phyloP scores from a whole-genome alignment of 306 rosid species.

The Adenanthera pavonina region DNA sequence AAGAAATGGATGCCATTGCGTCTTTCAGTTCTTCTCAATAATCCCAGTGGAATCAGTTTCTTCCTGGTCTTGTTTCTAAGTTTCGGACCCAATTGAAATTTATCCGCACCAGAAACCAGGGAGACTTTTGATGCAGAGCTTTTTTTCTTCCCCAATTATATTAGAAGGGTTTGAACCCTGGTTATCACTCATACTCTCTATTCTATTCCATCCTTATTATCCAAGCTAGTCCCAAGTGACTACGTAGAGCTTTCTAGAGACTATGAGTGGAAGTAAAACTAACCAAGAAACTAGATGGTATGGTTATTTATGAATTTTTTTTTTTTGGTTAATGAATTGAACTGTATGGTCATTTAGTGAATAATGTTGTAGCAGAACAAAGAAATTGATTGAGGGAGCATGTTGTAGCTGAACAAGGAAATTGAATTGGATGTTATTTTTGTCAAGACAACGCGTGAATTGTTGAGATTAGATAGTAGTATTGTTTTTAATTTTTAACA shows the following conservation, averaged over 20 bases:
- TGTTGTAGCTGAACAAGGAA: background rate
- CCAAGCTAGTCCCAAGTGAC: too few relatives aligned
- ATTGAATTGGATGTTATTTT: background rate
- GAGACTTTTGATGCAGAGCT: background rate
- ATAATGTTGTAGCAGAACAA: background rate
- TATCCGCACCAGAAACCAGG: background rate
- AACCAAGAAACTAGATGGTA: background rate
- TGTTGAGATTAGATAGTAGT: background rate
- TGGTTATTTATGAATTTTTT: background rate
- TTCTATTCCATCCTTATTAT: too few relatives aligned
- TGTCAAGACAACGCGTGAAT: background rate
- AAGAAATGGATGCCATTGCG: constrained; percentile 86
- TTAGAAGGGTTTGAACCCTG: too few relatives aligned
- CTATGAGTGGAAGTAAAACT: background rate
- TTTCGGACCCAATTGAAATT: constrained; percentile 10
- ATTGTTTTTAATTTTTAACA: background rate
- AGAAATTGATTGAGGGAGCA: background rate
- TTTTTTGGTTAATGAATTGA: background rate
- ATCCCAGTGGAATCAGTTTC: constrained; percentile 18
- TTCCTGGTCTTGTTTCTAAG: constrained; percentile 8
- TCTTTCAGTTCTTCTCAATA: constrained; percentile 61
- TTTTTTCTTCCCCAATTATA: too few relatives aligned
- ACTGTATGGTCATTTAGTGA: background rate
- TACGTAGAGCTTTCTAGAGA: background rate
- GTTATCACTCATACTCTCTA: too few relatives aligned